Base-by-base conservation (phyloP, 345 rosid genomes). In the Euphorbia peplus region DNA sequence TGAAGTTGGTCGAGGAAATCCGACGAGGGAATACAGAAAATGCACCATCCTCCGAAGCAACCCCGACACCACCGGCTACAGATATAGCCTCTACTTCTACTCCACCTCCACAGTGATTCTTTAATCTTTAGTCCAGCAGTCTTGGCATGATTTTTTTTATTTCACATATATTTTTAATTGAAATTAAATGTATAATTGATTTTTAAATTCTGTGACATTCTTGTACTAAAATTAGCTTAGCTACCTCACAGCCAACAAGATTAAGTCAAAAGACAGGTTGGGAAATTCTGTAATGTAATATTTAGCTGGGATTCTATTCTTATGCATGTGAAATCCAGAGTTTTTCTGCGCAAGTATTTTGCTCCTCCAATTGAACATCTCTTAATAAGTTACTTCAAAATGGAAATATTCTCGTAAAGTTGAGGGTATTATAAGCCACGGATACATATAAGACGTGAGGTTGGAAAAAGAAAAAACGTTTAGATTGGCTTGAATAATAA, bases 1-100 rank as follows among this genome's bases (percentile, higher is more conserved):
- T 76, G 66, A 76, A 39, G 41, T 71, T 76, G 80, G 70, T 76
- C 48, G 76, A 63, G 69, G 80, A 59, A 11, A 39, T 76, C 50
- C 52, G 76, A 61, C 73, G 19, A 4, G 37, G 4, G 21, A 48
- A 66, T 26, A 18, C 48, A 0, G 44, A 25, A 37, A 66, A 54
- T 22, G 51, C 8, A 65, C 71, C 62, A 5, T 65, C 75, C n/a
- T 51, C 71, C 15, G 70, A 70, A 25, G 52, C 74, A 44, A 75
- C 70, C 21, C 67, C 66, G 16, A 70, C 70, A 19, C 65, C 74
- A 16, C 41, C 58, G 66, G 39, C 50, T 2, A 64, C 57, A 39
- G 61, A 59, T 39, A 70, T 42, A 3, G 73, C 71, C 42, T 29
- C 64, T 47, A 14, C 70, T 15, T 63, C 70, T 12, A 54, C 60